Evolutionary conservation across 164 flowering plant species (phyloP).

Genomic region (Malania oleifera): DNA sequence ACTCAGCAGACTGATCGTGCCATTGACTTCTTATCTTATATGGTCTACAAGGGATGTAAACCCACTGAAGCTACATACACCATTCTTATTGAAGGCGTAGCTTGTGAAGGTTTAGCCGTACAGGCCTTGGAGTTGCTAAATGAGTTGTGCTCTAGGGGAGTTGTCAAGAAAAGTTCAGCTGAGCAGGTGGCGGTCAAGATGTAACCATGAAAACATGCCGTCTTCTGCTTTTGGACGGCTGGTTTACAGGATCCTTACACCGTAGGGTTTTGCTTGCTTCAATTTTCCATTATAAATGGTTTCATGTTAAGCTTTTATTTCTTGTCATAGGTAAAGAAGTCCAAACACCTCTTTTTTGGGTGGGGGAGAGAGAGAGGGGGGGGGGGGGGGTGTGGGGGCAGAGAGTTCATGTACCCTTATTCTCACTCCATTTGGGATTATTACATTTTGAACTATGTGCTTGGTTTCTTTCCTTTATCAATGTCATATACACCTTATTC

Average conservation of each 20-base stretch:
- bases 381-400: too few relatives aligned
- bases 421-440: too few relatives aligned
- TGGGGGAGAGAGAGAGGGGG: too few relatives aligned
- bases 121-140: constrained; percentile 69
- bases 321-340: not conserved
- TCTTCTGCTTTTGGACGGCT: constrained; percentile 6
- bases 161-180: constrained; percentile 63
- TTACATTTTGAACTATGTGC: too few relatives aligned
- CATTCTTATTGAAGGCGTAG: constrained; percentile 77
- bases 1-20: constrained; percentile 65
- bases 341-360: constrained; percentile 23
- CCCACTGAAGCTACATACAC: constrained; percentile 82
- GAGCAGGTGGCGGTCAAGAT: constrained; percentile 53
- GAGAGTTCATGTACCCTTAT: too few relatives aligned
- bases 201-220: constrained; percentile 16
- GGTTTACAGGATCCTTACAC: not conserved
- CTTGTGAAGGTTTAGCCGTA: constrained; percentile 63
- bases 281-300: not conserved
- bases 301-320: not conserved
- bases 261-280: constrained; percentile 5
- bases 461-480: too few relatives aligned
- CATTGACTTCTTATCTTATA: constrained; percentile 63
- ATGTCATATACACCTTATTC: too few relatives aligned
- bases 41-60: constrained; percentile 78
- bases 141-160: constrained; percentile 63